Percentiles rank a stretch among this genome's conserved stretches.
Evolutionary conservation across 805 yeast genomes (phyloP).

Genomic region (Monosporozyma solicola): DNA sequence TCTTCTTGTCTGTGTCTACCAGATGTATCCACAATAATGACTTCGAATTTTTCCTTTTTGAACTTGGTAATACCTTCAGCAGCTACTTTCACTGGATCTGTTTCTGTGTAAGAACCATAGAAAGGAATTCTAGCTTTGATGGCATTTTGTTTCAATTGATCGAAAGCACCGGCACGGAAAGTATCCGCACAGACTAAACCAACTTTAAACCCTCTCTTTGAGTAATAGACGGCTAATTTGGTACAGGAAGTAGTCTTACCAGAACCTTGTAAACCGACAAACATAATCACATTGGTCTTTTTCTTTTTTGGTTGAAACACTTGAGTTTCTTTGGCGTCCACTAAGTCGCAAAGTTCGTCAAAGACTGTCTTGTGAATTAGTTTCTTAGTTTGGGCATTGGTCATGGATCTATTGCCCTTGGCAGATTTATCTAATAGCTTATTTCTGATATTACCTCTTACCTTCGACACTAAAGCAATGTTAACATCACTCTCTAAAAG

Average conservation of each 20-base stretch:
- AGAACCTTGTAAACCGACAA: slow-evolving; percentile 97
- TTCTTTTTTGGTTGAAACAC: slow-evolving; percentile 84
- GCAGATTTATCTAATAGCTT: slow-evolving; percentile 49
- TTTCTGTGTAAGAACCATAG: slow-evolving; percentile 90
- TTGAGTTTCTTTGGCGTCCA: slow-evolving; percentile 47
- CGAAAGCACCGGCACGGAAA: slow-evolving; percentile 98
- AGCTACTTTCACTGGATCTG: slow-evolving; percentile 91
- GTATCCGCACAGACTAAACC: slow-evolving; percentile 99
- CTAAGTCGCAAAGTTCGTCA: slow-evolving; percentile 82
- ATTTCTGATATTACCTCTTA: slow-evolving; percentile 62
- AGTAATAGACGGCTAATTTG: slow-evolving; percentile 88
- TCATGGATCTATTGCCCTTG: slow-evolving; percentile 20
- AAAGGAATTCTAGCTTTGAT: slow-evolving; percentile 90
- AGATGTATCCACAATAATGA: slow-evolving; percentile 93
- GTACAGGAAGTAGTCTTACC: slow-evolving; percentile 98
- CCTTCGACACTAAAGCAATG: slow-evolving; percentile 65
- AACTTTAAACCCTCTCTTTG: slow-evolving; percentile 85
- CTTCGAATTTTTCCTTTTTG: slow-evolving; percentile 82
- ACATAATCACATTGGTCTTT: slow-evolving; percentile 76
- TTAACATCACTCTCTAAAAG: slow-evolving; percentile 91
- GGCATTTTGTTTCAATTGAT: slow-evolving; percentile 95
- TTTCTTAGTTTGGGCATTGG: slow-evolving; percentile 57
- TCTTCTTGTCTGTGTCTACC: slow-evolving; percentile 96
- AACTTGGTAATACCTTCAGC: slow-evolving; percentile 86
- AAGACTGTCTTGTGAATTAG: slow-evolving; percentile 84